Evolutionary conservation across 116 monocot species (phyloP).

Genomic region (Papilionanthe hybrid): DNA sequence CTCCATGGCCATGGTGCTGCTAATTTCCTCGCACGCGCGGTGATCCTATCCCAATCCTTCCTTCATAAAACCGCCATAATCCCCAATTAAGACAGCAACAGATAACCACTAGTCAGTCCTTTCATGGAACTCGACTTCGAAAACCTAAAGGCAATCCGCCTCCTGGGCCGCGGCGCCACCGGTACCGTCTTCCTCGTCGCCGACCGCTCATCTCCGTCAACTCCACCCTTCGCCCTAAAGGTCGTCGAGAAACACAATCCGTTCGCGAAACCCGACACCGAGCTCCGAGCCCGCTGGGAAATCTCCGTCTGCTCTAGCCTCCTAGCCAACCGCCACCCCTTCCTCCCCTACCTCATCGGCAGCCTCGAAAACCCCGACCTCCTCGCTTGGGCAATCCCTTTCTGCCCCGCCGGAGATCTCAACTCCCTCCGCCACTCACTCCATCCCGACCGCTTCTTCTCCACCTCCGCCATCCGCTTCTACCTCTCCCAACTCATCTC

Average conservation of each 20-base stretch:
- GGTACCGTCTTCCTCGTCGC: conserved; percentile 71
- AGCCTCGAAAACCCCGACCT: conserved; percentile 38
- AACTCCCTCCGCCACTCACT: conserved; percentile 65
- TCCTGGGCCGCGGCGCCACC: conserved; percentile 63
- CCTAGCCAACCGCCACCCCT: conserved; percentile 39
- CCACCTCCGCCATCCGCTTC: conserved; percentile 28
- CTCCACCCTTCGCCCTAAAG: conserved; percentile 49
- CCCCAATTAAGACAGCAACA: background rate
- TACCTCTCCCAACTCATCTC: conserved; percentile 17
- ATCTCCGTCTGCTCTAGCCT: conserved; percentile 45
- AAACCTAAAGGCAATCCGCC: conserved; percentile 27
- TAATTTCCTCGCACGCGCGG: background rate
- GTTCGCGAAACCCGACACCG: conserved; percentile 19
- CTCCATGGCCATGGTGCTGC: too few species aligned
- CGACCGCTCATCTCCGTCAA: background rate
- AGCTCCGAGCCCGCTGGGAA: conserved; percentile 68
- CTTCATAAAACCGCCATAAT: background rate
- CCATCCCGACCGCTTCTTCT: conserved; percentile 67
- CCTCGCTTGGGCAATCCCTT: conserved; percentile 57
- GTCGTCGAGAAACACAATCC: conserved; percentile 40
- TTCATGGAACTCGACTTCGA: conserved; percentile 37
- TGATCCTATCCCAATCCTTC: background rate
- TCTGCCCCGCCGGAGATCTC: conserved; percentile 62
- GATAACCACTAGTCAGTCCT: background rate
- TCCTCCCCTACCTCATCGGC: conserved; percentile 53